A percentile compares a stretch with the other conserved stretches of the same genome.
phyloP scores from a whole-genome alignment of 129 eudicot species.

The Apium graveolens region DNA sequence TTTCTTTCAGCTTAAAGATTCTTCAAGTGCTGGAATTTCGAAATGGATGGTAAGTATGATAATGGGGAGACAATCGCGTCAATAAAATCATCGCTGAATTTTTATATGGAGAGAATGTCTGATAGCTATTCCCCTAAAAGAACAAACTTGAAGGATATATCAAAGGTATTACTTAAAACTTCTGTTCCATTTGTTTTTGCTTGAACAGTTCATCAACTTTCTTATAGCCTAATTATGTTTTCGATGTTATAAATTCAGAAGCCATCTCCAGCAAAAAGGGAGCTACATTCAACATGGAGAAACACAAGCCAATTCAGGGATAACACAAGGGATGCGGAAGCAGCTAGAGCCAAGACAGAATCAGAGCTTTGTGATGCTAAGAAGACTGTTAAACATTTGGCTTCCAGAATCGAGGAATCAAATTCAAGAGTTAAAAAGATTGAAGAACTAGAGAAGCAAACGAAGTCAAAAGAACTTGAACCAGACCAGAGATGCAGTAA shows the following conservation, averaged over 20 bases:
- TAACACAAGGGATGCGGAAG: slow-evolving; percentile 29
- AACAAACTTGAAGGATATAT: background rate
- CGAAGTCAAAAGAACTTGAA: slow-evolving; percentile 15
- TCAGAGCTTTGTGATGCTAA: slow-evolving; percentile 48
- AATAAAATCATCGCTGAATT: background rate
- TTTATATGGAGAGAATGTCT: background rate
- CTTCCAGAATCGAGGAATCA: slow-evolving; percentile 52
- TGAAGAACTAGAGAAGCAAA: slow-evolving; percentile 32
- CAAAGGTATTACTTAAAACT: slow-evolving; percentile 6
- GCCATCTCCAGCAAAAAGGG: slow-evolving; percentile 19
- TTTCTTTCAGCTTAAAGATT: background rate
- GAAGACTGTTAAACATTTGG: slow-evolving; percentile 39
- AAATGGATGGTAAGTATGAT: background rate
- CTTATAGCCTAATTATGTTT: background rate
- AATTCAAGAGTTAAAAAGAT: slow-evolving; percentile 39
- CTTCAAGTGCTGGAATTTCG: background rate
- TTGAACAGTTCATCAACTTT: background rate
- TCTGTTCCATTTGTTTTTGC: background rate
- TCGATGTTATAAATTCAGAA: slow-evolving; percentile 18
- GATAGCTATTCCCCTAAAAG: background rate
- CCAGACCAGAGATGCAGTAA: slow-evolving; percentile 15
- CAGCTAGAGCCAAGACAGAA: slow-evolving; percentile 43
- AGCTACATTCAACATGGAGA: slow-evolving; percentile 35
- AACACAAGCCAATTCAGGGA: slow-evolving; percentile 25
- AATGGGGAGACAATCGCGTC: background rate